Percentiles rank a stretch among this genome's conserved stretches.
These are phyloP conservation scores for Baorangia bicolor DNA, from an alignment of 768 basidiomycete species.

Conservation along the genomic window DNA sequence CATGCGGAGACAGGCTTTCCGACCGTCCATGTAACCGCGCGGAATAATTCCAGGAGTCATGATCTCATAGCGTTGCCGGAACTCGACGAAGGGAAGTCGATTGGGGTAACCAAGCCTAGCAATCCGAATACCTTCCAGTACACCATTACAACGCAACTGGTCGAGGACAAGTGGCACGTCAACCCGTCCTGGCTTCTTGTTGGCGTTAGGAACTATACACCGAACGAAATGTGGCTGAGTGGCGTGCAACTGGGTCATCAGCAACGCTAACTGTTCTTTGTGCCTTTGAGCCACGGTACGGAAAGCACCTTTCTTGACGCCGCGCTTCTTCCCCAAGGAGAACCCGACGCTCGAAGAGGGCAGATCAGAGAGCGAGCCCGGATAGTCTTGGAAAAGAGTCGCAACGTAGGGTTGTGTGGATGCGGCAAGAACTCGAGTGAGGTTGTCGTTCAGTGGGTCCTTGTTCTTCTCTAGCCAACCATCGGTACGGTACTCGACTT, in stretches of 20 bases:
- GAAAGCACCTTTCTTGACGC: slow-evolving; percentile 94
- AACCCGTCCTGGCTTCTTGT: slow-evolving; percentile 88
- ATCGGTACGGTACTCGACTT: slow-evolving; percentile 92
- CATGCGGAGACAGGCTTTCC: slow-evolving; percentile 91
- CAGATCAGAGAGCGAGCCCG: slow-evolving; percentile 41
- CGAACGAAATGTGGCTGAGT: slow-evolving; percentile 98
- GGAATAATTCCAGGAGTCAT: slow-evolving; percentile 93
- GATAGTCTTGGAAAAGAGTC: slow-evolving; percentile 79
- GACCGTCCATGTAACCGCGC: slow-evolving; percentile 95
- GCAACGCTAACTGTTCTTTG: slow-evolving; percentile 88
- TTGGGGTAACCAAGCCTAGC: slow-evolving; percentile 97
- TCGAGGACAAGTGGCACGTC: slow-evolving; percentile 95
- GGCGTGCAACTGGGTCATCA: slow-evolving; percentile 88
- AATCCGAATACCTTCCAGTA: slow-evolving; percentile 97
- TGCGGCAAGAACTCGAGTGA: slow-evolving; percentile 81
- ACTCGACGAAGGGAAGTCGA: slow-evolving; percentile 93
- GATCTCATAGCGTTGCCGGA: slow-evolving; percentile 94
- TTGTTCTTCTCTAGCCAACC: slow-evolving; percentile 99
- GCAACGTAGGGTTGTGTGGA: slow-evolving; percentile 84
- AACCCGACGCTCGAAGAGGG: slow-evolving; percentile 36
- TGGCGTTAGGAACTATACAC: slow-evolving; percentile 93
- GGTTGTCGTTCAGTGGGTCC: slow-evolving; percentile 95
- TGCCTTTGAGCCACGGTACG: slow-evolving; percentile 94
- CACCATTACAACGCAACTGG: slow-evolving; percentile 97
- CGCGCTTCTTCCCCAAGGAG: slow-evolving; percentile 60